phyloP scores from a whole-genome alignment of 768 basidiomycete genomes.

The Hydnum rufescens region DNA sequence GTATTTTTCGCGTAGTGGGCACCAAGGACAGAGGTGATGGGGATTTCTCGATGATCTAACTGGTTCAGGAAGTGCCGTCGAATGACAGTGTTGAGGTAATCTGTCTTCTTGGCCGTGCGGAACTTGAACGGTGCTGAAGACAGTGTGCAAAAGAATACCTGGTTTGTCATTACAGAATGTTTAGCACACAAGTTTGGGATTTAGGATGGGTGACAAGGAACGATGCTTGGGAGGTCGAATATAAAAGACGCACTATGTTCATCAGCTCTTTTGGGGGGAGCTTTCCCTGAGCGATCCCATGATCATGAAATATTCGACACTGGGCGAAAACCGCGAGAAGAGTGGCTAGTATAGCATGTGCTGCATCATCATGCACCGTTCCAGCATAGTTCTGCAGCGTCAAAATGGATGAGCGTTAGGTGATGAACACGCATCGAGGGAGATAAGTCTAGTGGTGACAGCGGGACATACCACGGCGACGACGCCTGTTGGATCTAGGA shows the following conservation, averaged over 20 bases:
- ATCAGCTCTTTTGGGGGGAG: constrained; percentile 36
- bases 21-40: constrained; percentile 20
- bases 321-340: constrained; percentile 47
- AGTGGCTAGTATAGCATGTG: constrained; percentile 48
- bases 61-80: constrained; percentile 38
- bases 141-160: constrained; percentile 73
- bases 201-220: neutral
- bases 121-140: constrained; percentile 35
- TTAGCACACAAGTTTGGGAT: neutral
- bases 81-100: constrained; percentile 50
- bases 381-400: constrained; percentile 63
- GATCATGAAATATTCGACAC: constrained; percentile 75
- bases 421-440: neutral
- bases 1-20: constrained; percentile 11
- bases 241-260: constrained; percentile 45
- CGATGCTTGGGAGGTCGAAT: neutral
- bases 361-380: constrained; percentile 36
- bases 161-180: neutral
- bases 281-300: constrained; percentile 24
- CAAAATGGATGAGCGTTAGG: neutral
- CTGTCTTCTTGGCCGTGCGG: constrained; percentile 31
- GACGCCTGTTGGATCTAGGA: constrained; percentile 51
- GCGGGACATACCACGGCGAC: constrained; percentile 49
- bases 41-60: constrained; percentile 34
- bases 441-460: too few relatives aligned